Evolutionary conservation across 768 basidiomycete species (phyloP).

Genomic region (Mycena sanguinolenta): DNA sequence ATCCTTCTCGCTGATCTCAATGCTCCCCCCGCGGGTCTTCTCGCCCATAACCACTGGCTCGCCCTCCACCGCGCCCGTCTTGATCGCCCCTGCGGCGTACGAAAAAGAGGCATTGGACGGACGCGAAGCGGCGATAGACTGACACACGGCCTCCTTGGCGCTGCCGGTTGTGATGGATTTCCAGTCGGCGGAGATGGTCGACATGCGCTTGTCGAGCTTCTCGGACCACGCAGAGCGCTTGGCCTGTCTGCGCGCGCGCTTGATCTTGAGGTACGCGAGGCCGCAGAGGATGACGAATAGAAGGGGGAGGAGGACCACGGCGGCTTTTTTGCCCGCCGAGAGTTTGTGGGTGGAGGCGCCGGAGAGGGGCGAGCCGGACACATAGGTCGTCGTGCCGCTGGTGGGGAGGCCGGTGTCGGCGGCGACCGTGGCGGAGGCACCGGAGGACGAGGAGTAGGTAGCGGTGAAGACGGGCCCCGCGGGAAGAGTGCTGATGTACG

Average conservation of each 20-base stretch:
- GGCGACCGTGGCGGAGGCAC: constrained; percentile 58
- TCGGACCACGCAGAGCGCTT: constrained; percentile 73
- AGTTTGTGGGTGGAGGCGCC: constrained; percentile 50
- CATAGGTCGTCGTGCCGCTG: no score
- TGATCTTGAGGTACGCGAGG: constrained; percentile 66
- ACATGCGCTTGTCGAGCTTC: constrained; percentile 86
- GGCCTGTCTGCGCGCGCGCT: constrained; percentile 61
- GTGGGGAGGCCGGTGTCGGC: constrained; percentile 44
- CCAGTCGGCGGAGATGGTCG: constrained; percentile 84
- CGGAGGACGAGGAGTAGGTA: constrained; percentile 62
- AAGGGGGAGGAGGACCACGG: constrained; percentile 78
- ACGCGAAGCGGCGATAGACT: constrained; percentile 67
- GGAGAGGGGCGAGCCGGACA: constrained; percentile 51
- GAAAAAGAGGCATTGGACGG: constrained; percentile 75
- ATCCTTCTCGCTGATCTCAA: constrained; percentile 41
- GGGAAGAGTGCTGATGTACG: constrained; percentile 66
- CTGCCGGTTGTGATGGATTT: constrained; percentile 77
- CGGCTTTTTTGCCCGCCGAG: constrained; percentile 69
- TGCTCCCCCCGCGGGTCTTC: constrained; percentile 52
- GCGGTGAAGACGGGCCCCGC: constrained; percentile 80
- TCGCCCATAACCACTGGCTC: constrained; percentile 50
- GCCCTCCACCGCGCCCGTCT: constrained; percentile 59
- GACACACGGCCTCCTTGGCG: constrained; percentile 80
- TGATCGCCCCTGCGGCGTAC: constrained; percentile 62
- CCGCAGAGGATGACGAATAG: no score